These are phyloP conservation scores for Acacia concinna DNA, from an alignment of 331 rosid genomes.

Conservation along the genomic window DNA sequence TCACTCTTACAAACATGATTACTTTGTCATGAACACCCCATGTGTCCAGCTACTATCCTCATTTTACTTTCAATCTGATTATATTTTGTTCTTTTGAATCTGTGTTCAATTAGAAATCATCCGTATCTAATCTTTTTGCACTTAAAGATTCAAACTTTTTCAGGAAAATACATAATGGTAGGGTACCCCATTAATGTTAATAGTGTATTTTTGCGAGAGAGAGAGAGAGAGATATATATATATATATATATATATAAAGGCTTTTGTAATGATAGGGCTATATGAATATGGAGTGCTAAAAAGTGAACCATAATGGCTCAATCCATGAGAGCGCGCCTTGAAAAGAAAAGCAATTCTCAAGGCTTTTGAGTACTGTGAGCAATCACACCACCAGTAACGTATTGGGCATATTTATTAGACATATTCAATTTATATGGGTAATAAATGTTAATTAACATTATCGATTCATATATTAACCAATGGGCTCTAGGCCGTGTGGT, in stretches of 20 bases:
- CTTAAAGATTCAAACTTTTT: neutral
- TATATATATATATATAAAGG: too few species aligned
- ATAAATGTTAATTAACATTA: too few species aligned
- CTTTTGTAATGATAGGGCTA: neutral
- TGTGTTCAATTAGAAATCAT: constrained; percentile 2
- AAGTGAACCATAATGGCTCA: constrained; percentile 18
- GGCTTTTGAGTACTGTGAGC: neutral
- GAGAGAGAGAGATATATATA: too few species aligned
- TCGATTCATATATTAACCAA: too few species aligned
- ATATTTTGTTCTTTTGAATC: neutral
- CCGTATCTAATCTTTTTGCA: neutral
- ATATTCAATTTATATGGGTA: too few species aligned
- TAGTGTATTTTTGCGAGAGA: neutral
- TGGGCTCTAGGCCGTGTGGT: too few species aligned
- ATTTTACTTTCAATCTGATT: constrained; percentile 3
- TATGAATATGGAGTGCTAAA: neutral
- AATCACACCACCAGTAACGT: too few species aligned
- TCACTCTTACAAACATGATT: neutral
- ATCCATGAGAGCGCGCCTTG: neutral
- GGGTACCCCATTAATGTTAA: neutral
- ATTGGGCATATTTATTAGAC: neutral
- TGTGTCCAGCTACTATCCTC: constrained; percentile 26
- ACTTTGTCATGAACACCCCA: constrained; percentile 38
- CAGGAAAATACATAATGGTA: neutral
- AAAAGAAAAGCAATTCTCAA: neutral